Percentiles rank a stretch among this genome's conserved stretches.
Conservation (phyloP, 2,329 filamentous ascomycete species). For the Fusarium tanahbumbuense region DNA sequence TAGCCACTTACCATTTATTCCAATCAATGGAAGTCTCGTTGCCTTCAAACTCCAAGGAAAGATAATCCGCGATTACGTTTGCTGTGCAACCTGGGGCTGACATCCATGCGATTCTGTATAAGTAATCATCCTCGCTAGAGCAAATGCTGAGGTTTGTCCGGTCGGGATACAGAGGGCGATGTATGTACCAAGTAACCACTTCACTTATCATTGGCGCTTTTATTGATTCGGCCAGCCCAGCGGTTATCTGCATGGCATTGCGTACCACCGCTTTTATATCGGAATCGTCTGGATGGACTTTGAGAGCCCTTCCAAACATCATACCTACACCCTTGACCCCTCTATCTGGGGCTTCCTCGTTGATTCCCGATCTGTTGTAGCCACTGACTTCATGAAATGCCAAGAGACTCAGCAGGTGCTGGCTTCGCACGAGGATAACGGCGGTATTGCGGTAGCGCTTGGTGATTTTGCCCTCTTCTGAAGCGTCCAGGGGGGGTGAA, state of each 20-base stretch:
- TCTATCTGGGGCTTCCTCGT: too few species aligned
- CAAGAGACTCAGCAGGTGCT: too few species aligned
- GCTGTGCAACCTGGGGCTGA: neutral
- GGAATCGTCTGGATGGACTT: neutral
- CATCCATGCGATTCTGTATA: neutral
- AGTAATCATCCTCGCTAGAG: neutral
- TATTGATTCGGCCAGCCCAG: neutral
- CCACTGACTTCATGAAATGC: too few species aligned
- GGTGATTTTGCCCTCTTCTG: conserved; percentile 1
- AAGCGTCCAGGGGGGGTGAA: neutral
- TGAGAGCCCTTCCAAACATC: neutral
- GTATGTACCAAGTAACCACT: neutral
- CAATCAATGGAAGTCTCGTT: neutral
- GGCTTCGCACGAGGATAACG: neutral
- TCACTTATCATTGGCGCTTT: neutral
- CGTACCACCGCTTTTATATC: too few species aligned
- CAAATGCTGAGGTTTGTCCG: neutral
- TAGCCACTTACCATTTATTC: neutral
- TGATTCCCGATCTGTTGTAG: too few species aligned
- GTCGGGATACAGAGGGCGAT: neutral
- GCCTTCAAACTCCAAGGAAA: neutral
- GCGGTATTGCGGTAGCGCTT: conserved; percentile 17
- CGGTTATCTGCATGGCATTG: too few species aligned
- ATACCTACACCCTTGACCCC: neutral
- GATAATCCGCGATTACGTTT: neutral